Conservation (phyloP, 768 basidiomycete species). For the Dentipellis fragilis region DNA sequence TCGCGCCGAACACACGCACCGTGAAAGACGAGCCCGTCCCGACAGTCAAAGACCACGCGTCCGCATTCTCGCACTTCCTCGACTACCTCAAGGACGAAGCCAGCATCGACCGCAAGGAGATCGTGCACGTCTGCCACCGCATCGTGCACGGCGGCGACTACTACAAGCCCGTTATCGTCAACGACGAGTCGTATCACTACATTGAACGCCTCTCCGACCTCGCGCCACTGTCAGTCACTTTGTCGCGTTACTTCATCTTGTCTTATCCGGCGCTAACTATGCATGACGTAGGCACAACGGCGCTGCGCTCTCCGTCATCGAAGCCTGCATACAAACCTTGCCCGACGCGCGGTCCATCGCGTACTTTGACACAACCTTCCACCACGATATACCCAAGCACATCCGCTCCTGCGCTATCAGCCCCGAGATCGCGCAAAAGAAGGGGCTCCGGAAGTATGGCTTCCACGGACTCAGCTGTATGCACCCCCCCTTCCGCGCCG, state of each 20-base stretch:
- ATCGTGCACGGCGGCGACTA: constrained; percentile 87
- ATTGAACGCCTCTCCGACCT: constrained; percentile 69
- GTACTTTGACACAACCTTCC: constrained; percentile 85
- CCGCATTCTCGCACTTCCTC: constrained; percentile 56
- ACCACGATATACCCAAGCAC: constrained; percentile 64
- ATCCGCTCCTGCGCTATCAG: constrained; percentile 75
- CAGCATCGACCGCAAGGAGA: constrained; percentile 30
- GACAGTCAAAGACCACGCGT: constrained; percentile 43
- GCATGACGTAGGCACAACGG: constrained; percentile 43
- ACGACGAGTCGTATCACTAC: constrained; percentile 56
- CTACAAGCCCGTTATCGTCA: constrained; percentile 58
- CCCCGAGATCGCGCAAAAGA: constrained; percentile 45
- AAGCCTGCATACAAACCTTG: constrained; percentile 49
- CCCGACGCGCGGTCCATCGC: constrained; percentile 67
- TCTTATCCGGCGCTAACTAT: neutral
- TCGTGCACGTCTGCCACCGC: constrained; percentile 58
- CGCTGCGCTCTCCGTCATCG: constrained; percentile 48
- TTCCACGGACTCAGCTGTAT: constrained; percentile 80
- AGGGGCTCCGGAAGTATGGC: constrained; percentile 80
- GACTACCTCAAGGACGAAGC: constrained; percentile 31
- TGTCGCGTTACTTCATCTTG: neutral
- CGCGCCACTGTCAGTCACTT: constrained; percentile 57
- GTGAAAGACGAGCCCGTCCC: constrained; percentile 28
- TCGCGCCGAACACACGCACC: constrained; percentile 16
- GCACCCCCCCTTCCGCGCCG: constrained; percentile 12